Conservation (phyloP, 2,329 filamentous ascomycete genomes). For the Ophiostoma populinum region DNA sequence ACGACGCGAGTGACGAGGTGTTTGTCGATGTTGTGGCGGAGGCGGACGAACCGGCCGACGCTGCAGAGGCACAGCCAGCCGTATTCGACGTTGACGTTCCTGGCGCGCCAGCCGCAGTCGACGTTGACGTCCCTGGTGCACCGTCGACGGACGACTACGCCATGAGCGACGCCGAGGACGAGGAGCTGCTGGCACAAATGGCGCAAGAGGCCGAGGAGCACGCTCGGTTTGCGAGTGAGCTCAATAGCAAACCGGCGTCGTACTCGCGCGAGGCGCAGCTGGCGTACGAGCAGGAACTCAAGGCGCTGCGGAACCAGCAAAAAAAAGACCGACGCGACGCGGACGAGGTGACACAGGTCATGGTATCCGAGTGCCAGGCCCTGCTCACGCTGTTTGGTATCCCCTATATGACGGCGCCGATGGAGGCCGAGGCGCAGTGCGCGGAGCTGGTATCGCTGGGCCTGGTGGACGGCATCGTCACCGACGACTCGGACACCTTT, state of each 20-base stretch:
- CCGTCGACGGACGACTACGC: constrained; percentile 38
- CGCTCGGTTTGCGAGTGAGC: constrained; percentile 71
- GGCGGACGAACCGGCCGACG: neutral
- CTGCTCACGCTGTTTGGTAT: constrained; percentile 80
- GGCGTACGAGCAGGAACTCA: constrained; percentile 76
- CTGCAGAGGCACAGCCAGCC: neutral
- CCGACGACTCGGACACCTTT: constrained; percentile 92
- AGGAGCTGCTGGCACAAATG: constrained; percentile 71
- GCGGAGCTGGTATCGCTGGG: constrained; percentile 75
- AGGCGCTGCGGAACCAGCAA: constrained; percentile 77
- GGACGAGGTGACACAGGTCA: constrained; percentile 89
- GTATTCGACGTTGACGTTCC: constrained; percentile 13
- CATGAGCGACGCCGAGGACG: constrained; percentile 79
- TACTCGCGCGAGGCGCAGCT: constrained; percentile 41
- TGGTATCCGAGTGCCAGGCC: constrained; percentile 90
- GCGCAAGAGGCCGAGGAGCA: constrained; percentile 88
- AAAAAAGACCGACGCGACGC: constrained; percentile 92
- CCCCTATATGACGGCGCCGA: constrained; percentile 91
- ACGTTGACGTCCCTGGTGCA: too few relatives aligned
- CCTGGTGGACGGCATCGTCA: constrained; percentile 92
- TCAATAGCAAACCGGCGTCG: constrained; percentile 35
- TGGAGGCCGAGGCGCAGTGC: constrained; percentile 98
- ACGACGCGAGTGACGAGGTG: constrained; percentile 41
- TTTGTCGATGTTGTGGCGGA: constrained; percentile 35
- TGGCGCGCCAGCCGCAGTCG: constrained; percentile 1